Conservation (phyloP, 441 rosid species). For the Biscutella laevigata region DNA sequence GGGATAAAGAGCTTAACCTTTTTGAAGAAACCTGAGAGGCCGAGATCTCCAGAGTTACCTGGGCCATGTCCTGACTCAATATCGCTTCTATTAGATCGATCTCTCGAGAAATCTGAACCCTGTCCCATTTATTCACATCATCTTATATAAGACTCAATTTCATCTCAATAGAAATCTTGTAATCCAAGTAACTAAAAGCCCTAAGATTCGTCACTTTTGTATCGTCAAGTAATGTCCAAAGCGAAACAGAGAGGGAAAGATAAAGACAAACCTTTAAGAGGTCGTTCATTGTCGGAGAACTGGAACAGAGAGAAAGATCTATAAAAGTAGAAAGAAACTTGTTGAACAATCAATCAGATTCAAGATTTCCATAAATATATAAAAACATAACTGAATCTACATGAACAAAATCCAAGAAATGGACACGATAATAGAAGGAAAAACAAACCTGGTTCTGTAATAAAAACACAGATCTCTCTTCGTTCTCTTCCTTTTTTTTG, state of each 20-base stretch:
- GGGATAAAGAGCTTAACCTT: slow-evolving; percentile 38
- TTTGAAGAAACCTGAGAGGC: slow-evolving; percentile 75
- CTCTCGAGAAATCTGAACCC: slow-evolving; percentile 82
- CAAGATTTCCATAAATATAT: not conserved
- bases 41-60: slow-evolving; percentile 61
- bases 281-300: slow-evolving; percentile 62
- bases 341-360: slow-evolving; percentile 23
- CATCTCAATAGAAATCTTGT: not conserved
- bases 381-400: not conserved
- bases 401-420: not conserved
- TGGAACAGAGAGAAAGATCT: slow-evolving; percentile 21
- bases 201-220: too few species aligned
- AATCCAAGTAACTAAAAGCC: slow-evolving; percentile 10
- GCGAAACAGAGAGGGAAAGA: not conserved
- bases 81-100: slow-evolving; percentile 56
- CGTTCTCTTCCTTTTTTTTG: not conserved
- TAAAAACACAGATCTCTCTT: slow-evolving; percentile 24
- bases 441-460: slow-evolving; percentile 23
- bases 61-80: slow-evolving; percentile 56
- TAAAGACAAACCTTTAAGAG: slow-evolving; percentile 52
- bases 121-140: slow-evolving; percentile 20
- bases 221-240: slow-evolving; percentile 14
- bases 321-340: slow-evolving; percentile 12
- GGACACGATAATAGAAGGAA: not conserved
- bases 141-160: too few species aligned